Evolutionary conservation across 2,329 filamentous ascomycete genomes (phyloP), one percentile per base, ranked within the genome.

Genomic region (Fusarium verticillioides): DNA sequence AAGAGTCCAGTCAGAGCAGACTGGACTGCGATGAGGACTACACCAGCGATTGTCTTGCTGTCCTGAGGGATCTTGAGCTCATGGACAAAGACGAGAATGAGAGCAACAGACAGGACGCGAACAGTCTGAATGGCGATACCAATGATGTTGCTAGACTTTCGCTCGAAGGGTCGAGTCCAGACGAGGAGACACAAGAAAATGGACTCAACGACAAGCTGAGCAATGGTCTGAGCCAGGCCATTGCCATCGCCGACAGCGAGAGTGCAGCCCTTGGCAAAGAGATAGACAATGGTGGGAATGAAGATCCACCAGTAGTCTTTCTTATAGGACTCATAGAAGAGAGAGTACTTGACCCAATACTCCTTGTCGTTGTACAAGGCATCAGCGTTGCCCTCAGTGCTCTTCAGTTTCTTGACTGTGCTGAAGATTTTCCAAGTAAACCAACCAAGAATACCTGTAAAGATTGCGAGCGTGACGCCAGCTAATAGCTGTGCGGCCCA

Each of bases 291-390:
- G 69, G 89, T 87, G 1, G 96, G 96, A 19, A 98, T 88, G 80
- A 99, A 98, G 30, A 98, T 84, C 96, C 96, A 98, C 96, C 96
- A 99, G 85, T 96, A 97, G 77, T 92, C 90, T 83, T 93, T 94
- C 85, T 94, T 95, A 87, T 97, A 98, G 77, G 92, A 92, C 79
- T 98, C 96, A 85, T 99, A 99, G 85, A 99, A 98, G 70, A 98
- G 87, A 78, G 94, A 96, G 87, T 99, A 99, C 85, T 96, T 97
- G 81, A 94, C 88, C 95, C 96, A 98, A 44, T 92, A 91, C 66
- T 93, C 89, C 86, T 96, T 97, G 84, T 98, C 89, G 68, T 98
- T 93, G 82, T 95, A 98, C 13, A 99, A 87, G 18, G 86, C 89
- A 21, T 87, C 86, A 1, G 88, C 83, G 79, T 95, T 93, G 64